Conservation (phyloP, 768 basidiomycete genomes). For the Wakefieldia striispora region DNA sequence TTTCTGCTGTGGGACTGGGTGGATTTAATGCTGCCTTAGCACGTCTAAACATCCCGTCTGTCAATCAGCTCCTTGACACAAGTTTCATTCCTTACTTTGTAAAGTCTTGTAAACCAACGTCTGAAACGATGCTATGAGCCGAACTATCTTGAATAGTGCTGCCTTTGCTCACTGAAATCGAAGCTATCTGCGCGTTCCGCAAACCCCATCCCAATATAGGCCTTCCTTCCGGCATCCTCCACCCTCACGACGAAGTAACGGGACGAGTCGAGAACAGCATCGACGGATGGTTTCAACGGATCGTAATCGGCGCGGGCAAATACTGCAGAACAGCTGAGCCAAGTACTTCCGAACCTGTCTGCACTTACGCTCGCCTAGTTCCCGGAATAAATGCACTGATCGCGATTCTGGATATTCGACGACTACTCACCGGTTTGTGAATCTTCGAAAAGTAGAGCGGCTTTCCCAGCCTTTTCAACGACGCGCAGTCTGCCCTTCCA, state of each 20-base stretch:
- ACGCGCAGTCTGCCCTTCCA: slow-evolving; percentile 94
- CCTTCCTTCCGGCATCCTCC: slow-evolving; percentile 83
- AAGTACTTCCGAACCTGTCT: slow-evolving; percentile 8
- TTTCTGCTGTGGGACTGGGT: slow-evolving; percentile 38
- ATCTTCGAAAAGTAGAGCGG: slow-evolving; percentile 79
- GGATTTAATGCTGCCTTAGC: slow-evolving; percentile 63
- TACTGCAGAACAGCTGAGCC: slow-evolving; percentile 42
- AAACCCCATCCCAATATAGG: slow-evolving; percentile 94
- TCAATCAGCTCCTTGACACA: slow-evolving; percentile 1
- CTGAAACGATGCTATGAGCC: slow-evolving; percentile 36
- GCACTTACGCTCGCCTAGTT: slow-evolving; percentile 64
- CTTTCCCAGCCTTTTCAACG: slow-evolving; percentile 69
- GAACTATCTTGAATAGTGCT: not conserved
- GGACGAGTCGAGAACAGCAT: slow-evolving; percentile 93
- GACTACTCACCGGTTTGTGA: slow-evolving; percentile 60
- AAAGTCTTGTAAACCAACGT: slow-evolving; percentile 84
- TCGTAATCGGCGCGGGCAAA: slow-evolving; percentile 89
- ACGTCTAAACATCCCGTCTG: slow-evolving; percentile 40
- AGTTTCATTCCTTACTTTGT: slow-evolving; percentile 54
- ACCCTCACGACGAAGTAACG: slow-evolving; percentile 93
- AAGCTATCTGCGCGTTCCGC: slow-evolving; percentile 85
- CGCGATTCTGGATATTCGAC: not conserved
- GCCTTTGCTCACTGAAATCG: slow-evolving; percentile 73
- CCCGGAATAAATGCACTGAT: slow-evolving; percentile 1
- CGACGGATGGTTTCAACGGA: slow-evolving; percentile 76